Conservation (phyloP, 495 filamentous ascomycete genomes). For the Aspergillus homomorphus region DNA sequence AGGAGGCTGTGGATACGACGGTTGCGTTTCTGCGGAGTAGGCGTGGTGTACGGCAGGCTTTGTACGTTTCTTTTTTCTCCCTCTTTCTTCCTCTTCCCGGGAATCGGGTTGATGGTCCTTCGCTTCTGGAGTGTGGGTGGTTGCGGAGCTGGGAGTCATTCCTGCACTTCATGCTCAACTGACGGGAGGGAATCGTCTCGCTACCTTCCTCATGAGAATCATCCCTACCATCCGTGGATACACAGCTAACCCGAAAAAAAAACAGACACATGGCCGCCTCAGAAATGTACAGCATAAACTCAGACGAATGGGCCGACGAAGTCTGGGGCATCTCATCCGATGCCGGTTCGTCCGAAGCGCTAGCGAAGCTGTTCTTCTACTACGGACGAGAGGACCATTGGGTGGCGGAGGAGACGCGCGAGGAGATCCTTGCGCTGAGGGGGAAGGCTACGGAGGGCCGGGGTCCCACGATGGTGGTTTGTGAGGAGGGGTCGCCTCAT, state of each 20-base stretch:
- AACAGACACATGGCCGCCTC: slow-evolving; percentile 61
- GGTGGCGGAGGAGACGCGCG: slow-evolving; percentile 73
- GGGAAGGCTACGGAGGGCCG: slow-evolving; percentile 27
- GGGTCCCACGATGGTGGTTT: slow-evolving; percentile 68
- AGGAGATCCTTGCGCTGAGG: slow-evolving; percentile 63
- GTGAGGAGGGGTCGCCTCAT: slow-evolving; percentile 71
- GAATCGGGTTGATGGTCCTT: too few species aligned
- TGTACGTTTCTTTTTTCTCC: slow-evolving; percentile 45
- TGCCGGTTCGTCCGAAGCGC: slow-evolving; percentile 31
- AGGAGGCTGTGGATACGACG: slow-evolving; percentile 58
- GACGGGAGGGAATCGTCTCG: too few species aligned
- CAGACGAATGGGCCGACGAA: slow-evolving; percentile 75
- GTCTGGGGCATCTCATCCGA: slow-evolving; percentile 65
- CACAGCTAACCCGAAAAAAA: too few species aligned
- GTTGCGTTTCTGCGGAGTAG: slow-evolving; percentile 58
- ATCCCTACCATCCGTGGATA: too few species aligned
- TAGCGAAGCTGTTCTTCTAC: slow-evolving; percentile 69
- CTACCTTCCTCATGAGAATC: too few species aligned
- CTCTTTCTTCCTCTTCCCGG: neutral
- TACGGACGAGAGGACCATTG: slow-evolving; percentile 78
- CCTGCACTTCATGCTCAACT: too few species aligned
- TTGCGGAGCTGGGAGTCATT: too few species aligned
- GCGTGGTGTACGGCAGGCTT: slow-evolving; percentile 65
- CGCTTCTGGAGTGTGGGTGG: too few species aligned
- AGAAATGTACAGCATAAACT: slow-evolving; percentile 73